Evolutionary conservation across 495 filamentous ascomycete genomes (phyloP).

Genomic region (Aspergillus incahuasiensis): DNA sequence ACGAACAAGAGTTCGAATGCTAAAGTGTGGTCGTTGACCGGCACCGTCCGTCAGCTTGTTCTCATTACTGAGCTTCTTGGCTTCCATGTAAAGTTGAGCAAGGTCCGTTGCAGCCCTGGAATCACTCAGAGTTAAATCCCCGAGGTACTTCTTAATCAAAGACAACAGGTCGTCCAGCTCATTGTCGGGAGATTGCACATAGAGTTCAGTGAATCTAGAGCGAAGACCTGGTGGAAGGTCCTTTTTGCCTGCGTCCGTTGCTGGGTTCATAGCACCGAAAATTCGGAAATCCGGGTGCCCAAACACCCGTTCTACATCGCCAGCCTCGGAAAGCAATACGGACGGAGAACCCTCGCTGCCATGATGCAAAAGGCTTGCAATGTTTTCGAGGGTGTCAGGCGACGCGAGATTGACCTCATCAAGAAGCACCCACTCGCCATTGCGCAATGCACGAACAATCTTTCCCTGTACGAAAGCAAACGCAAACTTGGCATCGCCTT

Average conservation of each 20-base stretch:
- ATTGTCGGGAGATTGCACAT: slow-evolving; percentile 81
- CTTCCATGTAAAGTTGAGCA: slow-evolving; percentile 78
- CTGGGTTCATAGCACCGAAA: slow-evolving; percentile 98
- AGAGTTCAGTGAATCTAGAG: slow-evolving; percentile 90
- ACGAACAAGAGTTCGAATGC: slow-evolving; percentile 88
- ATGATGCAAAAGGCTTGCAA: slow-evolving; percentile 76
- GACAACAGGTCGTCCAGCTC: slow-evolving; percentile 76
- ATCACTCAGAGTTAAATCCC: slow-evolving; percentile 59
- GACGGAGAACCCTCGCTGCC: slow-evolving; percentile 64
- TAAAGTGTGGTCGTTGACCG: slow-evolving; percentile 91
- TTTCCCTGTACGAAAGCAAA: slow-evolving; percentile 96
- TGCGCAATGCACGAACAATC: slow-evolving; percentile 84
- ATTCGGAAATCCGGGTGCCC: slow-evolving; percentile 93
- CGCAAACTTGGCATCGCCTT: slow-evolving; percentile 76
- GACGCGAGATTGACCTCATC: slow-evolving; percentile 98
- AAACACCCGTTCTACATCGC: slow-evolving; percentile 78
- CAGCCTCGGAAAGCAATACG: slow-evolving; percentile 85
- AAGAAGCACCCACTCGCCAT: slow-evolving; percentile 96
- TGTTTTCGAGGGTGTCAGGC: slow-evolving; percentile 88
- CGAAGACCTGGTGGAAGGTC: slow-evolving; percentile 81
- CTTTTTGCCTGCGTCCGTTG: slow-evolving; percentile 93
- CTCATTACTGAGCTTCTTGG: slow-evolving; percentile 71
- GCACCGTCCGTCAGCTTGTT: slow-evolving; percentile 90
- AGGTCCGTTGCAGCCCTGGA: slow-evolving; percentile 67
- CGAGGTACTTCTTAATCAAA: slow-evolving; percentile 83